Evolutionary conservation across 1,139 yeast genomes (phyloP), one percentile per base, ranked within the genome.

Genomic region (Kazachstania sp.): DNA sequence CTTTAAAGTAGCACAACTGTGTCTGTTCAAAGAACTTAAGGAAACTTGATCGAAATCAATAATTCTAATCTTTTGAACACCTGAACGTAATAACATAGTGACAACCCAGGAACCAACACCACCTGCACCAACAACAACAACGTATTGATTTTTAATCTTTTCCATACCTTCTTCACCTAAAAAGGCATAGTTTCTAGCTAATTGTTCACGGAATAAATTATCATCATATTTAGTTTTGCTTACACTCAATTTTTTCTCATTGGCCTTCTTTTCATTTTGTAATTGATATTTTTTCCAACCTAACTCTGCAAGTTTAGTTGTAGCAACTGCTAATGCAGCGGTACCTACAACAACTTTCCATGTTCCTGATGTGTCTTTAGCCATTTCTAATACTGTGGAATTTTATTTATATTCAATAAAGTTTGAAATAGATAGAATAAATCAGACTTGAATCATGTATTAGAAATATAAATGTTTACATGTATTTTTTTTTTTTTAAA

Each of bases 41-140:
- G 96, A 82, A 35, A 92, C 97, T 67, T 92, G 98, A 67, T 92
- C 98, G 64, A 92, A 92, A 68, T 92, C 98, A 51, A 92, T 81
- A 51, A 92, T 75, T 57, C 90, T 76, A 46, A 92, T 68, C 49
- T 77, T 76, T 15, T 83, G 82, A 34, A 90, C 83, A 11, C 98
- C 98, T 8, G 95, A 85, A 58, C 98, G 78, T 1, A 86, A 86
- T 50, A 92, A 73, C 87, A 94, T 87, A 2, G 95, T 84, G 7
- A 88, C 84, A 11, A 84, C 95, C 94, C 96, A 90, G 0, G 97
- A 88, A 2, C 98, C 98, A 32, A 92, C 98, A 42, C 98, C 98
- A 45, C 98, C 98, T 9, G 92, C 95, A 29, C 98, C 98, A n/a
- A 92, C 96, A 16, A 92, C 85, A 3, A 87, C 83, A 2, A 92